Evolutionary conservation across 345 rosid species (phyloP), one percentile per base, ranked within the genome.

Genomic region (Psidium guajava): DNA sequence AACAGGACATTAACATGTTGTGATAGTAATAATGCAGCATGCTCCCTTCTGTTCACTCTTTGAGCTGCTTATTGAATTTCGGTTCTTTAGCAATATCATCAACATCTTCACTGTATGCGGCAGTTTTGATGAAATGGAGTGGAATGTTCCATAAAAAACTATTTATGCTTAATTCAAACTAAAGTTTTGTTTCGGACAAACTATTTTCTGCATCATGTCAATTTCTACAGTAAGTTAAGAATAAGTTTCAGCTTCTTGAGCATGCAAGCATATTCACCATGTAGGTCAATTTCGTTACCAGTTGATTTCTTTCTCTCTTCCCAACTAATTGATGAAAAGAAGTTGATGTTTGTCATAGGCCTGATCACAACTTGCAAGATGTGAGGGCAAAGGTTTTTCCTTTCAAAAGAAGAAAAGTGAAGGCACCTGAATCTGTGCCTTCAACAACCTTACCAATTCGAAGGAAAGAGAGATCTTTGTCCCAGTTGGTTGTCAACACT

Each of bases 381-480:
- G 91, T 97, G 87, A 92, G 97, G 88, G 91, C 95, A 74, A 97
- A 91, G 93, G 89, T 97, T 54, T 97, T 97, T 89, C 98, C 99
- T 86, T 90, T 89, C 6, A 96, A 91, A 89, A 89, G 95, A 86
- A 94, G 91, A 90, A 97, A 94, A 82, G 93, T 92, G 85, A 90
- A 85, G 88, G 91, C 96, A 69, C 89, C 95, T 83, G 94, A 93
- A 88, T 88, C 90, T 87, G 90, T 87, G 54, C 91, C 96, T 53
- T 90, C 95, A 1, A 87, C 91, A 87, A 69, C 92, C 84, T 87
- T 94, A 86, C 95, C 98, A 59, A 91, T 93, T 84, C 94, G 93
- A 91, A 95, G 99, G 89, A 97, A 97, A 89, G 99, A 97, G 90
- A 92, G 99, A 89, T 97, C 99, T 54, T 92, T 97, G 87, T 95